Percentiles rank a stretch among this genome's conserved stretches.
phyloP scores from a whole-genome alignment of 139 green algal species.

The Chlorella sp. region DNA sequence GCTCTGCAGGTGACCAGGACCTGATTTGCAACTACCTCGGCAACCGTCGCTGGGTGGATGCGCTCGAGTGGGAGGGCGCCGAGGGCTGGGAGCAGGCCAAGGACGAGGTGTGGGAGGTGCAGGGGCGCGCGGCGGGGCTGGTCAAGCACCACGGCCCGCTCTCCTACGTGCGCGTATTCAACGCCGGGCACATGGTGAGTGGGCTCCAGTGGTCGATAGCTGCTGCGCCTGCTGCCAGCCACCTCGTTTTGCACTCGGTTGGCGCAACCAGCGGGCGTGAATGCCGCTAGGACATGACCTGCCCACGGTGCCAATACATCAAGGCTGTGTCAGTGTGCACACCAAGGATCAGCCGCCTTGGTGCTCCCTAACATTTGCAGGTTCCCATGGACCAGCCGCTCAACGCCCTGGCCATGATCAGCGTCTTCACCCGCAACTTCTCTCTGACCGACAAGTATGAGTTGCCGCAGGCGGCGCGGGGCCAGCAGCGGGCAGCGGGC shows the following conservation, averaged over 20 bases:
- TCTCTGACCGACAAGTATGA: too few species aligned
- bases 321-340: too few species aligned
- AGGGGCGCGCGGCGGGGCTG: constrained; percentile 45
- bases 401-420: constrained; percentile 64
- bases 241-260: too few species aligned
- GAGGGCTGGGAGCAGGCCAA: constrained; percentile 28
- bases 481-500: too few species aligned
- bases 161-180: constrained; percentile 59
- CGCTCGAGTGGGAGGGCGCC: constrained; percentile 44
- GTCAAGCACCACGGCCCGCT: constrained; percentile 48
- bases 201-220: not conserved
- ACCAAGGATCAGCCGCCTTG: too few species aligned
- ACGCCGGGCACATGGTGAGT: constrained; percentile 57
- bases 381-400: constrained; percentile 78
- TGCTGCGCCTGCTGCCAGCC: not conserved
- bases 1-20: constrained; percentile 68
- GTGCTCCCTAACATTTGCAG: too few species aligned
- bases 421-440: constrained; percentile 44
- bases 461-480: too few species aligned
- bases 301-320: too few species aligned
- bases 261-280: too few species aligned
- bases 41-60: constrained; percentile 62
- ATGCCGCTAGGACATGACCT: too few species aligned
- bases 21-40: constrained; percentile 78
- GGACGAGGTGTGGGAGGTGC: constrained; percentile 50